phyloP scores from a whole-genome alignment of 805 yeast genomes.

The Starmerella davenportii region DNA sequence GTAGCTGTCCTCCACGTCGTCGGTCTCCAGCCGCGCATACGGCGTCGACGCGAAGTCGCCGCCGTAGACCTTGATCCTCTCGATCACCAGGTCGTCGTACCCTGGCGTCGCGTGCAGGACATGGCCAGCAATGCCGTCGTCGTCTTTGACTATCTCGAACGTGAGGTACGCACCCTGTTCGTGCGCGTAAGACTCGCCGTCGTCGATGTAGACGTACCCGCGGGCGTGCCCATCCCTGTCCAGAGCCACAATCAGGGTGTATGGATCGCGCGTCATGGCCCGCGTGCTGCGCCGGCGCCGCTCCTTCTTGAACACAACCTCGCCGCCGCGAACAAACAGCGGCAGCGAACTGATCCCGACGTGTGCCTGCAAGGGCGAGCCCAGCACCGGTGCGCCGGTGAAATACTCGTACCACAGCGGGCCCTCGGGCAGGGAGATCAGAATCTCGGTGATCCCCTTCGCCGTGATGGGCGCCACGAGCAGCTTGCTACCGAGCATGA shows the following conservation, averaged over 20 bases:
- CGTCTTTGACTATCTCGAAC: slow-evolving; percentile 25
- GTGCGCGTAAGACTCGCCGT: slow-evolving; percentile 56
- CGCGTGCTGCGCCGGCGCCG: slow-evolving; percentile 65
- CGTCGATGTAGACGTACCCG: slow-evolving; percentile 59
- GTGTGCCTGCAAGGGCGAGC: not conserved
- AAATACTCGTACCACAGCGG: slow-evolving; percentile 22
- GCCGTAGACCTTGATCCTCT: slow-evolving; percentile 18
- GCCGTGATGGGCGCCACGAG: slow-evolving; percentile 66
- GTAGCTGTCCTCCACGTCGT: not conserved
- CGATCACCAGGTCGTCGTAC: slow-evolving; percentile 11
- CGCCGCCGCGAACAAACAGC: slow-evolving; percentile 59
- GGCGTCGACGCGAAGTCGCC: slow-evolving; percentile 14
- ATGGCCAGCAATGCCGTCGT: slow-evolving; percentile 14
- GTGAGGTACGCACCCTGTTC: slow-evolving; percentile 32
- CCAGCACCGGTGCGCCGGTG: slow-evolving; percentile 9
- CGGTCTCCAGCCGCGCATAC: not conserved
- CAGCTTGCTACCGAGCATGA: slow-evolving; percentile 50
- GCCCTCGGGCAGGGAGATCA: slow-evolving; percentile 33
- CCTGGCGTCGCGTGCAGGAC: slow-evolving; percentile 8
- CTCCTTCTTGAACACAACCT: slow-evolving; percentile 46
- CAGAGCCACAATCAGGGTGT: slow-evolving; percentile 49
- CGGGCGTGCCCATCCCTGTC: slow-evolving; percentile 31
- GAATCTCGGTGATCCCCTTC: slow-evolving; percentile 28
- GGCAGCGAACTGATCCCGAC: slow-evolving; percentile 50
- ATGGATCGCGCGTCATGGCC: slow-evolving; percentile 65